These are phyloP conservation scores for Candida pseudocylindracea DNA, from an alignment of 1,139 yeast species.

Conservation along the genomic window DNA sequence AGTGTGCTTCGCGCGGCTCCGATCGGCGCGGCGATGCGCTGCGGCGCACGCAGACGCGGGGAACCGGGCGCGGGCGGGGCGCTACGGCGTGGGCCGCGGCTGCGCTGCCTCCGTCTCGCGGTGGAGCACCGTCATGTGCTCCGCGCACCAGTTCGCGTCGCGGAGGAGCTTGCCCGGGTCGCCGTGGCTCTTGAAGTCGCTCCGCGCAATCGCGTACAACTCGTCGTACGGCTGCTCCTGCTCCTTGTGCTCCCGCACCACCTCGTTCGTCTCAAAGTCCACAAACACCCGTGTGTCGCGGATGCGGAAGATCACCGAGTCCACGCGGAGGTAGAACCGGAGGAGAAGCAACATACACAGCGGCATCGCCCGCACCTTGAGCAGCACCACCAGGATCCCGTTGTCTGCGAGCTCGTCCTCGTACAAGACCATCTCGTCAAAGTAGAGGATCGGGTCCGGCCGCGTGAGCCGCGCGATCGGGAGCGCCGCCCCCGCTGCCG, in stretches of 20 bases:
- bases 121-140: no score
- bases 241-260: constrained; percentile 58
- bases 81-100: no score
- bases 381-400: constrained; percentile 61
- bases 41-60: no score
- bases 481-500: no score
- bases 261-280: constrained; percentile 43
- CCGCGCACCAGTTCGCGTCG: constrained; percentile 46
- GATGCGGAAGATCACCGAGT: constrained; percentile 65
- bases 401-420: constrained; percentile 96
- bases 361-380: constrained; percentile 80
- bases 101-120: no score
- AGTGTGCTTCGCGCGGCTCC: no score
- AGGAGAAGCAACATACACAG: constrained; percentile 50
- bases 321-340: constrained; percentile 72
- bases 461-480: constrained; percentile 49
- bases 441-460: constrained; percentile 75
- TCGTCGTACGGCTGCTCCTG: constrained; percentile 47
- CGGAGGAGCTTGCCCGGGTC: constrained; percentile 65
- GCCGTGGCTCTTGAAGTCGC: constrained; percentile 13
- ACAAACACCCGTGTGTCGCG: constrained; percentile 70
- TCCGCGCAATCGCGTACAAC: constrained; percentile 18
- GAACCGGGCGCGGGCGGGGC: no score
- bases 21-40: no score
- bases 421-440: constrained; percentile 68